Evolutionary conservation across 441 rosid species (phyloP).

Genomic region (Gossypium gossypioides): DNA sequence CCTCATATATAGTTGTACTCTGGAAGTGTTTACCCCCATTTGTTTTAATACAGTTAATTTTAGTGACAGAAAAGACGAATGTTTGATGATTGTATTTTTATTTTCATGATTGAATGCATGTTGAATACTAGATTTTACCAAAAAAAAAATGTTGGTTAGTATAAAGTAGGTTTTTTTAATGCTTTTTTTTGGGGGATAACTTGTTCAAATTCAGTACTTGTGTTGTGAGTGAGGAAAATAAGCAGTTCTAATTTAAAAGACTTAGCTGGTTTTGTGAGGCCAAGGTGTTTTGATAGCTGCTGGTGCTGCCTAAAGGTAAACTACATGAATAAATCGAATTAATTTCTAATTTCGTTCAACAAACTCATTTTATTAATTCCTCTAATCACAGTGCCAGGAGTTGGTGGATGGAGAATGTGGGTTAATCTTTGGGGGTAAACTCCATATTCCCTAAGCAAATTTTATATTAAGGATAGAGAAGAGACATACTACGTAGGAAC

Average conservation of each 20-base stretch:
- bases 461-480: too few relatives aligned
- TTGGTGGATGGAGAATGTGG: too few relatives aligned
- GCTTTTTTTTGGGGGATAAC: neutral
- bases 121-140: neutral
- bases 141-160: neutral
- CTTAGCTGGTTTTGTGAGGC: neutral
- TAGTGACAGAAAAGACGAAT: neutral
- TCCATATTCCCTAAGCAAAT: too few relatives aligned
- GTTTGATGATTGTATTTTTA: neutral
- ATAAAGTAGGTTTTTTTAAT: neutral
- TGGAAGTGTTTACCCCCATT: neutral
- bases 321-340: too few relatives aligned
- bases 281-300: neutral
- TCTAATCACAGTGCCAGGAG: too few relatives aligned
- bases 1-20: neutral
- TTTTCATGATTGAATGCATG: neutral
- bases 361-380: too few relatives aligned
- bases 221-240: constrained; percentile 13
- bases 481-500: too few relatives aligned
- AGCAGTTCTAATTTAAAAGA: neutral
- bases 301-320: too few relatives aligned
- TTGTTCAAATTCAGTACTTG: neutral
- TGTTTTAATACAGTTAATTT: too few relatives aligned
- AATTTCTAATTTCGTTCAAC: too few relatives aligned
- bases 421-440: too few relatives aligned